A percentile compares a stretch with the other conserved stretches of the same genome.
Conservation (phyloP, 1,284 basidiomycete genomes). For the Waitea zeae region DNA sequence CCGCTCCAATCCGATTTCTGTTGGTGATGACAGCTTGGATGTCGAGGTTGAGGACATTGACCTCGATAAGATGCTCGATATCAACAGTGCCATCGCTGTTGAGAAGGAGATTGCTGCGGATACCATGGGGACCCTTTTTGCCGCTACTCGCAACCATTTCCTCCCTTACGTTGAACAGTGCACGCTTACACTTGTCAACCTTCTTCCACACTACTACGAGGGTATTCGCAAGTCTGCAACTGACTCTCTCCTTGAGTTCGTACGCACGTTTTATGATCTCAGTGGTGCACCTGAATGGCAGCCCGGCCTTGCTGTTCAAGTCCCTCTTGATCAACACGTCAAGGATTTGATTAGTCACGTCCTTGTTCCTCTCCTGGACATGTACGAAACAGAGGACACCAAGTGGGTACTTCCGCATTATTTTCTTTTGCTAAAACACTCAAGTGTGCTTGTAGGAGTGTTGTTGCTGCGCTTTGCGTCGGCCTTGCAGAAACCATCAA, state of each 20-base stretch:
- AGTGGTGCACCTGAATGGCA: constrained; percentile 73
- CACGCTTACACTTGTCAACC: constrained; percentile 67
- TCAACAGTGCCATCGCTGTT: constrained; percentile 93
- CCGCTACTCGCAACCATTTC: constrained; percentile 72
- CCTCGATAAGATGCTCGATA: constrained; percentile 73
- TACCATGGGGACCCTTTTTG: constrained; percentile 86
- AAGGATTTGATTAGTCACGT: constrained; percentile 70
- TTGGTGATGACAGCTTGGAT: constrained; percentile 48
- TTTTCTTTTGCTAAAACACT: constrained; percentile 3
- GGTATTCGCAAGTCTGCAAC: constrained; percentile 93
- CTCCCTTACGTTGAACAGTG: constrained; percentile 75
- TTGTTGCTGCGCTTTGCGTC: constrained; percentile 75
- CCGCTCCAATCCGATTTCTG: constrained; percentile 46
- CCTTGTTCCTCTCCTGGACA: constrained; percentile 65
- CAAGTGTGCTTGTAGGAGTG: constrained; percentile 41
- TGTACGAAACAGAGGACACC: constrained; percentile 94
- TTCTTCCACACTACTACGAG: constrained; percentile 92
- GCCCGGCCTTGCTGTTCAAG: constrained; percentile 36
- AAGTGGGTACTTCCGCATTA: constrained; percentile 52
- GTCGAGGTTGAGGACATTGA: constrained; percentile 75
- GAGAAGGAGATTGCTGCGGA: constrained; percentile 99
- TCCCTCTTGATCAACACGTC: constrained; percentile 61
- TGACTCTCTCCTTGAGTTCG: constrained; percentile 78
- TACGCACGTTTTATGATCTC: constrained; percentile 87
- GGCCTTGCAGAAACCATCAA: constrained; percentile 83